Percentiles rank a stretch among this genome's conserved stretches.
Evolutionary conservation across 148 eudicot species (phyloP).

Genomic region (Rhododendron mucronatum): DNA sequence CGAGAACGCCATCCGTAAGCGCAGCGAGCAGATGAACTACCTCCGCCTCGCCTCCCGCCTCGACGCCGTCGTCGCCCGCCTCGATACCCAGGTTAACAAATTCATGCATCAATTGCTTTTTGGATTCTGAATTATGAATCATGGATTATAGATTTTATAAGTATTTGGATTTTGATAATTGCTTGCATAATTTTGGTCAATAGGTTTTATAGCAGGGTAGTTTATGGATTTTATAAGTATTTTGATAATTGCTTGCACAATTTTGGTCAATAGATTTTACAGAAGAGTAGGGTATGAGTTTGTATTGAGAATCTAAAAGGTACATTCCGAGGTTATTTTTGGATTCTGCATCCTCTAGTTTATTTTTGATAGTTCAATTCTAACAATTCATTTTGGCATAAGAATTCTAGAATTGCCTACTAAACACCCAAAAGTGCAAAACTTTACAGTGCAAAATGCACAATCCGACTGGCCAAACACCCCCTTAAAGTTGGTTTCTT

Average conservation of each 20-base stretch:
- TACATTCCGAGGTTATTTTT: background rate
- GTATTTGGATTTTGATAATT: background rate
- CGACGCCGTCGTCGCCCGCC: conserved; percentile 55
- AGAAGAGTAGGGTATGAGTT: background rate
- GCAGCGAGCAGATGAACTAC: conserved; percentile 57
- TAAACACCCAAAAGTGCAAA: background rate
- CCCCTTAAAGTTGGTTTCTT: background rate
- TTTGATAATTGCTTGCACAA: background rate
- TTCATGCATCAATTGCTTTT: background rate
- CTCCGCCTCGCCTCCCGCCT: conserved; percentile 55
- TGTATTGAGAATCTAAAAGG: background rate
- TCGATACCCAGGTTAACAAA: conserved; percentile 30
- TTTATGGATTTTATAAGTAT: background rate
- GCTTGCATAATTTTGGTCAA: background rate
- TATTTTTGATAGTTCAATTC: background rate
- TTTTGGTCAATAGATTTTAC: background rate
- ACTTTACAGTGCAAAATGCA: background rate
- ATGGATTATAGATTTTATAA: background rate
- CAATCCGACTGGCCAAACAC: background rate
- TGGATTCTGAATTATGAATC: background rate
- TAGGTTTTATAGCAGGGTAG: too few species aligned
- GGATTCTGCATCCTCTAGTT: background rate
- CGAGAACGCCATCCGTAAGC: conserved; percentile 55
- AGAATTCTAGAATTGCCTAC: background rate
- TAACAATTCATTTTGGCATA: background rate